Percentiles rank a stretch among this genome's conserved stretches.
Evolutionary conservation across 2,329 filamentous ascomycete genomes (phyloP).

Genomic region (Hyphodiscus sp.): DNA sequence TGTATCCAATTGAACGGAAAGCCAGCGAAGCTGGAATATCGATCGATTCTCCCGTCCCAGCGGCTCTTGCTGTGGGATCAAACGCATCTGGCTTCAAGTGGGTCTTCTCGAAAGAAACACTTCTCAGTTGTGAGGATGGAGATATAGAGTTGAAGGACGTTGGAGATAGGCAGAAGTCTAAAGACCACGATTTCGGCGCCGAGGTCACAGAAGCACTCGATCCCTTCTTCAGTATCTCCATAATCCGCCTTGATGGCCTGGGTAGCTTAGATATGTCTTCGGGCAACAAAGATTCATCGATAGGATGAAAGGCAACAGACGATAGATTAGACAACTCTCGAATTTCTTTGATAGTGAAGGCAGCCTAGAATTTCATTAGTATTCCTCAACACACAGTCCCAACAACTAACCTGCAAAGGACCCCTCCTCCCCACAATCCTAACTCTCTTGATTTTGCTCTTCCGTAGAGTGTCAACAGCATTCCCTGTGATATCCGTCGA

Average conservation of each 20-base stretch:
- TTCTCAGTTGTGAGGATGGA: slow-evolving; percentile 48
- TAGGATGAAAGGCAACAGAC: slow-evolving; percentile 62
- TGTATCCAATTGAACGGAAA: slow-evolving; percentile 95
- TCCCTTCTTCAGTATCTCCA: slow-evolving; percentile 75
- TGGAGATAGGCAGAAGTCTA: slow-evolving; percentile 82
- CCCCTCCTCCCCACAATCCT: slow-evolving; percentile 85
- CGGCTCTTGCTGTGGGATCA: slow-evolving; percentile 43
- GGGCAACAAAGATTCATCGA: slow-evolving; percentile 62
- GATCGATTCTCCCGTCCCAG: slow-evolving; percentile 42
- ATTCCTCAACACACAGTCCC: not conserved
- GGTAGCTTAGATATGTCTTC: slow-evolving; percentile 61
- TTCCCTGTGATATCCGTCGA: slow-evolving; percentile 86
- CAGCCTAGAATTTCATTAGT: slow-evolving; percentile 48
- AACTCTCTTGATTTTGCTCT: slow-evolving; percentile 71
- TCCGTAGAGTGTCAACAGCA: slow-evolving; percentile 66
- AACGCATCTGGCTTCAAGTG: slow-evolving; percentile 47
- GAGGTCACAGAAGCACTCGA: slow-evolving; percentile 42
- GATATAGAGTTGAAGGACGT: slow-evolving; percentile 46
- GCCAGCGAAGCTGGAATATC: slow-evolving; percentile 62
- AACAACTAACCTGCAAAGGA: slow-evolving; percentile 64
- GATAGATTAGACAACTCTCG: slow-evolving; percentile 79
- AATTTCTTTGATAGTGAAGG: slow-evolving; percentile 93
- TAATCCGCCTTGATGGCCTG: slow-evolving; percentile 67
- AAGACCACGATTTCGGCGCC: slow-evolving; percentile 66
- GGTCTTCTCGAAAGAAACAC: slow-evolving; percentile 62